Evolutionary conservation across 768 basidiomycete species (phyloP), one percentile per base, ranked within the genome.

Genomic region (Trichaptum fuscoviolaceum): DNA sequence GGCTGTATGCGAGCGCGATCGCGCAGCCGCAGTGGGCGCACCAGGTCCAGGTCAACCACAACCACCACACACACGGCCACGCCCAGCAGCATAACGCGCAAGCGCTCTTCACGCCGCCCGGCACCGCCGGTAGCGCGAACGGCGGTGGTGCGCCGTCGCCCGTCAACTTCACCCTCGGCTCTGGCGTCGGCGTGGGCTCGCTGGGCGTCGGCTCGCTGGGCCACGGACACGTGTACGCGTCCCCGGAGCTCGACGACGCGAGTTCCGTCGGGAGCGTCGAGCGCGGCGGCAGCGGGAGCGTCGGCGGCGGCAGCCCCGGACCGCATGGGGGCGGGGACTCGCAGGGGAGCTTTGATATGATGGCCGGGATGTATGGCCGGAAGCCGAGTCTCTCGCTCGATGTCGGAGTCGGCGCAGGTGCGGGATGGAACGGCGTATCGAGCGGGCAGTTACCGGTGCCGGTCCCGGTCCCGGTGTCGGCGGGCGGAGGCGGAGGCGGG

Each of bases 401-500:
- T 18, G 59, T 61, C 30, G n/a, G n/a, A n/a, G n/a, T n/a, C n/a
- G n/a, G n/a, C n/a, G 7, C 59, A 4, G 42, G 65, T 61, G 75
- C 77, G 71, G 75, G 74, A 62, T 72, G 69, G 65, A 75, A 75
- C 64, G 71, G 72, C 36, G 73, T 79, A 69, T 70, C 68, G 58
- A n/a, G n/a, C n/a, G n/a, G n/a, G n/a, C n/a, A n/a, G n/a, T n/a
- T n/a, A n/a, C n/a, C n/a, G n/a, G n/a, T n/a, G n/a, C n/a, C n/a
- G n/a, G n/a, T n/a, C n/a, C 66, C 72, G 61, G 69, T 73, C 24
- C 74, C 81, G 10, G 79, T 82, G 66, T 67, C 68, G 68, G 78
- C 76, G 61, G 74, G 80, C 35, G 77, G n/a, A n/a, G n/a, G 78
- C 64, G 77, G 76, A 62, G 73, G 79, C 64, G 79, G 76, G 67